phyloP scores from a whole-genome alignment of 495 filamentous ascomycete species.

The Penicillium verhagenii region DNA sequence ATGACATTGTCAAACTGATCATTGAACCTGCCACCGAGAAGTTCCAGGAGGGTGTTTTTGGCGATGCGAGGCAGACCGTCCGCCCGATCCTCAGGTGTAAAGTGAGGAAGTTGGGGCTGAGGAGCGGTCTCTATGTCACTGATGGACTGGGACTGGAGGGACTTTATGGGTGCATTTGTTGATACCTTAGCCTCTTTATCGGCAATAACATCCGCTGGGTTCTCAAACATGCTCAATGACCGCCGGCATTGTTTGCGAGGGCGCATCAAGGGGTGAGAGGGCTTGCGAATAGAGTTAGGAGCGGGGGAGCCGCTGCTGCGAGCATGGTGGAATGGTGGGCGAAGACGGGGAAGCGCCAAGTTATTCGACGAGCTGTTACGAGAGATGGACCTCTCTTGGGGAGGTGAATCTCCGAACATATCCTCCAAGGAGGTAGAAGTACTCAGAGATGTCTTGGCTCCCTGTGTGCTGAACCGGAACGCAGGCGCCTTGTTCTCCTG shows the following conservation, averaged over 20 bases:
- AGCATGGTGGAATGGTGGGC: constrained; percentile 58
- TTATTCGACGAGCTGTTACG: constrained; percentile 33
- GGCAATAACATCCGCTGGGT: constrained; percentile 81
- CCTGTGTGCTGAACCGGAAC: constrained; percentile 72
- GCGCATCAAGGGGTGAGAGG: constrained; percentile 67
- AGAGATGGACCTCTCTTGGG: constrained; percentile 55
- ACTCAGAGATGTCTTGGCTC: constrained; percentile 50
- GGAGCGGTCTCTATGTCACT: constrained; percentile 74
- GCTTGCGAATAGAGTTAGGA: constrained; percentile 65
- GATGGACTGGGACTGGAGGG: constrained; percentile 66
- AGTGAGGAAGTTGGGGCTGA: constrained; percentile 76
- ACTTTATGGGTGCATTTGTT: constrained; percentile 55
- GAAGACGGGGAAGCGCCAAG: constrained; percentile 53
- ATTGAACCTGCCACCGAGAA: constrained; percentile 84
- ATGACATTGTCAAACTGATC: constrained; percentile 71
- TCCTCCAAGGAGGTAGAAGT: constrained; percentile 68
- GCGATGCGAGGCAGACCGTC: constrained; percentile 86
- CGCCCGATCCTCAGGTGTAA: constrained; percentile 74
- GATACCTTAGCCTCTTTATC: constrained; percentile 56
- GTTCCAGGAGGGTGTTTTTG: constrained; percentile 70
- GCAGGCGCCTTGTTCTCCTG: constrained; percentile 64
- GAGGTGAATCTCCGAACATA: constrained; percentile 77
- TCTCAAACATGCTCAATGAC: constrained; percentile 96
- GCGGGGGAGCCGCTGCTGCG: constrained; percentile 70
- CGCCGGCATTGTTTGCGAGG: constrained; percentile 86